A percentile compares a stretch with the other conserved stretches of the same genome.
These are phyloP conservation scores for Berkeleyomyces basicola DNA, from an alignment of 2,329 filamentous ascomycete genomes.

Conservation along the genomic window DNA sequence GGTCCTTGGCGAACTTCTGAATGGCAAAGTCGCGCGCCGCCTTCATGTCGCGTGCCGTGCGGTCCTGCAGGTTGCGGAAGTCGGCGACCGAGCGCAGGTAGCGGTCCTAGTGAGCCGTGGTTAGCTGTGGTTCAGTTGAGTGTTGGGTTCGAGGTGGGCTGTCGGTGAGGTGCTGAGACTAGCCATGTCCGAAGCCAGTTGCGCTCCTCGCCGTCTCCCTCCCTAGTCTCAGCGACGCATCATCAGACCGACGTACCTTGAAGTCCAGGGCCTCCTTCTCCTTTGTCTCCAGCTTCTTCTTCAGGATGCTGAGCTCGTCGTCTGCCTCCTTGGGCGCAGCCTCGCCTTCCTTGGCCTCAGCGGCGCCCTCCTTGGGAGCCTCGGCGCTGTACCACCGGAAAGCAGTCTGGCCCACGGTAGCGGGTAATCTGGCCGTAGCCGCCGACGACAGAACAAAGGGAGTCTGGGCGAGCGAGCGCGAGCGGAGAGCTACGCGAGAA, in stretches of 20 bases:
- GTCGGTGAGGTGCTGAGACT: constrained; percentile 7
- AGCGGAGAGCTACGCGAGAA: constrained; percentile 7
- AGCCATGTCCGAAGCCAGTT: not conserved
- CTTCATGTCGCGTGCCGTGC: constrained; percentile 80
- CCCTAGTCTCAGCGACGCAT: not conserved
- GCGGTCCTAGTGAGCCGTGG: constrained; percentile 50
- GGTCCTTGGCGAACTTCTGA: constrained; percentile 85
- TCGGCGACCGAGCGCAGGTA: constrained; percentile 88
- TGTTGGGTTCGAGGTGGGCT: not conserved
- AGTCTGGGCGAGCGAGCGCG: constrained; percentile 4
- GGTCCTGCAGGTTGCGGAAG: constrained; percentile 94
- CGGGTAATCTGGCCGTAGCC: not conserved
- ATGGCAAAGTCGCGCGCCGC: constrained; percentile 82
- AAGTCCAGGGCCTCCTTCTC: constrained; percentile 48
- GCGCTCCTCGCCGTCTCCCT: not conserved
- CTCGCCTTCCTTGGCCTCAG: constrained; percentile 18
- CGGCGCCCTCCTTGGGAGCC: constrained; percentile 16
- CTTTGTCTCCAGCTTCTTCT: constrained; percentile 36
- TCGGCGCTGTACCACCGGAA: constrained; percentile 14
- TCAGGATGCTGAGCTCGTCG: constrained; percentile 28
- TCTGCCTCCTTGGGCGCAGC: constrained; percentile 19
- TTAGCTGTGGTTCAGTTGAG: not conserved
- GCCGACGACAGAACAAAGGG: constrained; percentile 2
- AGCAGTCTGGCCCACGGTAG: not conserved
- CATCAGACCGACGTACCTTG: constrained; percentile 45